Evolutionary conservation across 495 filamentous ascomycete genomes (phyloP).

Genomic region (Thozetella sp.): DNA sequence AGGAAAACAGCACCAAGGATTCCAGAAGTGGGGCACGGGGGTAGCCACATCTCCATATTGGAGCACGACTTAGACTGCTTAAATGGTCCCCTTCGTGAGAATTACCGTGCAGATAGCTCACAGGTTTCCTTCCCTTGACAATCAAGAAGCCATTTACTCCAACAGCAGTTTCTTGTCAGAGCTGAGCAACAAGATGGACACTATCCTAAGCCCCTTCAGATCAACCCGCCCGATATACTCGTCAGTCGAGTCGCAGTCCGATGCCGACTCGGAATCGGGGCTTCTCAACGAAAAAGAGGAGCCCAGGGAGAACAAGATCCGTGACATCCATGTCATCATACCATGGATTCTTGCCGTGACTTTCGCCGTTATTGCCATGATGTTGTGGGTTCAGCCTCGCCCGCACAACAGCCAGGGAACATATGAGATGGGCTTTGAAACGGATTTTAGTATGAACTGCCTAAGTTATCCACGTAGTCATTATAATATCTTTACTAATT

Average conservation of each 20-base stretch:
- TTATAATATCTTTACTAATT: background rate
- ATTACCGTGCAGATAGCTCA: background rate
- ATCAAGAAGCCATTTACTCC: background rate
- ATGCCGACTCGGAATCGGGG: background rate
- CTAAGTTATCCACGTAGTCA: background rate
- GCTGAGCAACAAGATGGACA: background rate
- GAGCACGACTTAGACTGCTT: background rate
- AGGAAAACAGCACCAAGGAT: too few relatives aligned
- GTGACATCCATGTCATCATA: background rate
- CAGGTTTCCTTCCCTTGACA: background rate
- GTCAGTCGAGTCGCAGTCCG: background rate
- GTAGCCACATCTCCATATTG: background rate
- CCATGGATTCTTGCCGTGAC: background rate
- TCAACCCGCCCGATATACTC: background rate
- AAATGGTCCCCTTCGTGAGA: background rate
- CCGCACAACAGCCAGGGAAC: background rate
- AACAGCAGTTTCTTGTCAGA: background rate
- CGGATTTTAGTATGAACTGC: background rate
- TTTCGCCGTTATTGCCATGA: background rate
- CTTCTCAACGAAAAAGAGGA: background rate
- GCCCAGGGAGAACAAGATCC: background rate
- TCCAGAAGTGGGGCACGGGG: too few relatives aligned
- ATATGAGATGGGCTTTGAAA: background rate
- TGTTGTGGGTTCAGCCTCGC: background rate
- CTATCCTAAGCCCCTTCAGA: background rate